Base-by-base conservation (phyloP, 768 basidiomycete genomes). In the Saitozyma podzolica region DNA sequence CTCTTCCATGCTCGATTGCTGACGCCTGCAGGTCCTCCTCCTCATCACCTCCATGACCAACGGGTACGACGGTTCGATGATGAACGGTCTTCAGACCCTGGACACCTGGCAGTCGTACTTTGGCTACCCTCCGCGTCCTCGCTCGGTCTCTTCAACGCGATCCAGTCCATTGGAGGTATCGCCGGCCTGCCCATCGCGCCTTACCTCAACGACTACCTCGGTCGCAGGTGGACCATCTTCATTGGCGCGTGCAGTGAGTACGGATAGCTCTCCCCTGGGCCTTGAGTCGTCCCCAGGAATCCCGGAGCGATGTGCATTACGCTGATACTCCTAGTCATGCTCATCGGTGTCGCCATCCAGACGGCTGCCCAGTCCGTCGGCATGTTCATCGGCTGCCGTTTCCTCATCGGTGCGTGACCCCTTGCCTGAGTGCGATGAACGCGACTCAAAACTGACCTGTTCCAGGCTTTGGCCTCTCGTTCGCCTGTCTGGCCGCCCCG, bases 401-500 rank as follows among this genome's bases (percentile, higher is more conserved):
- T 82, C 68, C 29, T 29, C 29, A 29, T 29, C 29, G 29, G 45
- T 47, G 45, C 11, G 45, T 47, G 45, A 47, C 45, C 13, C 13
- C 67, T 85, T 3, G 5, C 29, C 29, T 5, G 29, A 29, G 29
- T 29, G 9, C n/a, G 19, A 16, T 16, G 13, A 13, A 48, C n/a
- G 0, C 19, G 29, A 45, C 39, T 45, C 37, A 11, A 10, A 54
- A 47, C n/a, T 39, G 61, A 40, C 40, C 41, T 52, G 14, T 56
- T 50, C 85, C 84, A 10, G 85, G 84, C 81, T 70, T 72, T 59
- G 70, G 71, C 62, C 85, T 88, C 47, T 83, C 85, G 0, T 86
- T 88, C 59, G 61, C 76, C 83, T 86, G 85, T 40, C 87, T 86
- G 68, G 86, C 89, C 52, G 89, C 91, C 6, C 91, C 10, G 84